Conservation (phyloP, 2,329 filamentous ascomycete species). For the Colletotrichum sp. region DNA sequence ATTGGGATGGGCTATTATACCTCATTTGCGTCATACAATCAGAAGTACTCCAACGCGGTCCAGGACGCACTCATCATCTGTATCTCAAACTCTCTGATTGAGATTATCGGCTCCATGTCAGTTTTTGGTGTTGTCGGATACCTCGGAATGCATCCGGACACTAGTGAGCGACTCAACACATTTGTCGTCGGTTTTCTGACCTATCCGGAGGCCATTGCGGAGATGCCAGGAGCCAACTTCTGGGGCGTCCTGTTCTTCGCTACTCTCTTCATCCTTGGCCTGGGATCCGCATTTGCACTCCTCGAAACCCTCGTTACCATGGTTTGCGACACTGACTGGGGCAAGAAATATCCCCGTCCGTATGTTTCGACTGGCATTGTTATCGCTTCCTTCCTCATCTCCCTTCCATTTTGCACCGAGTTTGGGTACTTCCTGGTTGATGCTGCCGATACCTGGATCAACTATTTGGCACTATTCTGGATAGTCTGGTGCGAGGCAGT, state of each 20-base stretch:
- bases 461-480: conserved; percentile 55
- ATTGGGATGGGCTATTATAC: conserved; percentile 55
- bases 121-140: conserved; percentile 57
- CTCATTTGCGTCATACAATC: conserved; percentile 59
- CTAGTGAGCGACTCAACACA: conserved; percentile 43
- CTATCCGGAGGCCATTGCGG: conserved; percentile 53
- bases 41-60: conserved; percentile 55
- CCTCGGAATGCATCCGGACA: conserved; percentile 34
- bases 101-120: conserved; percentile 46
- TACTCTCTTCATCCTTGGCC: conserved; percentile 56
- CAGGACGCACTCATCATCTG: conserved; percentile 60
- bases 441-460: conserved; percentile 57
- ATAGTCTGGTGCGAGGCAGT: conserved; percentile 55
- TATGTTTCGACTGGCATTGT: conserved; percentile 48
- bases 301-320: conserved; percentile 56
- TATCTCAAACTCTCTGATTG: conserved; percentile 56
- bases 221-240: conserved; percentile 61
- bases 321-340: conserved; percentile 46
- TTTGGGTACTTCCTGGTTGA: conserved; percentile 58
- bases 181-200: conserved; percentile 61
- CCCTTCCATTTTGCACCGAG: conserved; percentile 57
- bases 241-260: conserved; percentile 60
- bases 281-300: conserved; percentile 59
- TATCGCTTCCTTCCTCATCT: conserved; percentile 50
- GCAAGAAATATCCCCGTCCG: conserved; percentile 43